Percentiles rank a stretch among this genome's conserved stretches.
Conservation (phyloP, 2,329 filamentous ascomycete species). For the Aureobasidium pullulans region DNA sequence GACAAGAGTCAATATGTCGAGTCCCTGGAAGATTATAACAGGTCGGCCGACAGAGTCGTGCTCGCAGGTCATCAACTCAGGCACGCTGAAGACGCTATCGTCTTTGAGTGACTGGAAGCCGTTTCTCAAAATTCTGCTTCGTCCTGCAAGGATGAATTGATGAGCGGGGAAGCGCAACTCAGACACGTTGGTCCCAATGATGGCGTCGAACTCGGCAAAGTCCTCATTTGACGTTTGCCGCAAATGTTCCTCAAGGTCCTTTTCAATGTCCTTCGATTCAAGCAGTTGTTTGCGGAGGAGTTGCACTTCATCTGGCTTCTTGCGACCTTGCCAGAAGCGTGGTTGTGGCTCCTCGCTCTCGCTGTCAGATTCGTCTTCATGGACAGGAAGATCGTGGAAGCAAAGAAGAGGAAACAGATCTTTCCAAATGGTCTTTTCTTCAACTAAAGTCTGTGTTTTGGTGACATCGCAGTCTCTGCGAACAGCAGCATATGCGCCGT, state of each 20-base stretch:
- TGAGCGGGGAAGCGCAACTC: slow-evolving; percentile 72
- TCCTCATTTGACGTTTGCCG: slow-evolving; percentile 26
- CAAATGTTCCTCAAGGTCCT: slow-evolving; percentile 51
- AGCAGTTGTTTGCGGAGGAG: slow-evolving; percentile 51
- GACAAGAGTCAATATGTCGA: slow-evolving; percentile 72
- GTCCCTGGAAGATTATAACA: slow-evolving; percentile 57
- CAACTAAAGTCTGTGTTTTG: slow-evolving; percentile 60
- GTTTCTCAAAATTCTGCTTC: slow-evolving; percentile 62
- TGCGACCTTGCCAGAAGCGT: slow-evolving; percentile 42
- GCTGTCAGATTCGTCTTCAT: slow-evolving; percentile 35
- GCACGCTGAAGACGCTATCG: slow-evolving; percentile 47
- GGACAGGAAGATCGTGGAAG: slow-evolving; percentile 49
- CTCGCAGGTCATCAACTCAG: slow-evolving; percentile 55
- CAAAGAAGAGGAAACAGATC: slow-evolving; percentile 65
- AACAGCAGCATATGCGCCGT: slow-evolving; percentile 82
- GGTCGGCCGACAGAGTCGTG: slow-evolving; percentile 44
- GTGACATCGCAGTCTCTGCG: slow-evolving; percentile 79
- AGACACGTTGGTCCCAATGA: slow-evolving; percentile 51
- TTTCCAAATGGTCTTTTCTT: slow-evolving; percentile 62
- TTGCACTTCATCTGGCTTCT: slow-evolving; percentile 41
- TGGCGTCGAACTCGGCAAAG: slow-evolving; percentile 37
- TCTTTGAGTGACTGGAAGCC: slow-evolving; percentile 42
- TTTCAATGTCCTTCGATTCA: slow-evolving; percentile 58
- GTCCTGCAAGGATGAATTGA: slow-evolving; percentile 67
- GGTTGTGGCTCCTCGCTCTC: slow-evolving; percentile 36